Percentiles rank a stretch among this genome's conserved stretches.
These are phyloP conservation scores for Marchantia paleacea DNA, from an alignment of 225 moss, liverwort and hornwort genomes.

Conservation along the genomic window DNA sequence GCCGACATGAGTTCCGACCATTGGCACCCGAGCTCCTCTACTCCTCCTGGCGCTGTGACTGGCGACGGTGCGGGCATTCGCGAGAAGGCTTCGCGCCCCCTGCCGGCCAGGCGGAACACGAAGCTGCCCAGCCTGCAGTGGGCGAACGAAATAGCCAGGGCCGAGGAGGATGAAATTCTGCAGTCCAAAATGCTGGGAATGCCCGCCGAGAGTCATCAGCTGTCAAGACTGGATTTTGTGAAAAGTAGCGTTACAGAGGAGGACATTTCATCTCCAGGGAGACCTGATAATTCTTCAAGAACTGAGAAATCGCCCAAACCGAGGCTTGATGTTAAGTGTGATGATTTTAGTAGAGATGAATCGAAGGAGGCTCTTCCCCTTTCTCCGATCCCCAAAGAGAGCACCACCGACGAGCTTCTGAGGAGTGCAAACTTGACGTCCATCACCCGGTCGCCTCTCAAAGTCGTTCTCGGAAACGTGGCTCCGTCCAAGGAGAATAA, in stretches of 20 bases:
- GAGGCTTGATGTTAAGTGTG: neutral
- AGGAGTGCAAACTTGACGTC: neutral
- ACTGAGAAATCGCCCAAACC: neutral
- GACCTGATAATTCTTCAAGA: neutral
- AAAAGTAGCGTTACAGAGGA: slow-evolving; percentile 15
- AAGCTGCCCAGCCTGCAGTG: slow-evolving; percentile 36
- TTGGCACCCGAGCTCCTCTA: slow-evolving; percentile 18
- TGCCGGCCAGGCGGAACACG: slow-evolving; percentile 34
- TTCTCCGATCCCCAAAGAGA: slow-evolving; percentile 5
- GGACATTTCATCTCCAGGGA: neutral
- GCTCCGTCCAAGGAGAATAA: slow-evolving; percentile 43
- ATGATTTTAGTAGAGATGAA: slow-evolving; percentile 24
- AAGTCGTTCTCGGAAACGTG: slow-evolving; percentile 39
- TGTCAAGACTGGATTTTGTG: slow-evolving; percentile 5
- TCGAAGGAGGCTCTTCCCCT: slow-evolving; percentile 19
- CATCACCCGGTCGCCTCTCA: slow-evolving; percentile 31
- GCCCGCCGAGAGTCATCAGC: neutral
- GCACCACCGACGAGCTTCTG: neutral
- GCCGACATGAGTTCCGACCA: neutral
- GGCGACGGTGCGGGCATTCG: neutral
- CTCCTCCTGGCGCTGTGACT: neutral
- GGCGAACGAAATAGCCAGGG: slow-evolving; percentile 32
- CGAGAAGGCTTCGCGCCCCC: neutral
- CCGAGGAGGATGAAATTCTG: slow-evolving; percentile 38
- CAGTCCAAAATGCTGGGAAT: slow-evolving; percentile 6